These are phyloP conservation scores for Globisporangium nodosum DNA, from an alignment of 352 stramenopile species.

Conservation along the genomic window DNA sequence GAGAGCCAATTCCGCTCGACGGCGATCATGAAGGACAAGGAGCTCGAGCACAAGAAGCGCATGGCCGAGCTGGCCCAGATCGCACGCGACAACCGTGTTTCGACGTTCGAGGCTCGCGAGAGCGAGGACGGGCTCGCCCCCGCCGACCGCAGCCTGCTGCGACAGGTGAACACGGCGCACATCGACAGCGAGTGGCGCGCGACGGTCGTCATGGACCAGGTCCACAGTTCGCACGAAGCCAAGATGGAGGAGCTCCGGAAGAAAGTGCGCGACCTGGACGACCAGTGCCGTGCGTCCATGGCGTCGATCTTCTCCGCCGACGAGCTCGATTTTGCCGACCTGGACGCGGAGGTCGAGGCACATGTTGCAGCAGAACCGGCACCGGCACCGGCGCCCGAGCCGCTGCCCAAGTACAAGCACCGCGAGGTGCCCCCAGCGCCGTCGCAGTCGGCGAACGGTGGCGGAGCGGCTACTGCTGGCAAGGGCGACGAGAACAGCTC, in stretches of 20 bases:
- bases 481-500: constrained; percentile 15
- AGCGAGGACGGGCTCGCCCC: constrained; percentile 4
- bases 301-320: constrained; percentile 41
- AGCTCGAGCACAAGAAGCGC: constrained; percentile 37
- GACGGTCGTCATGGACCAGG: constrained; percentile 39
- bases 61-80: constrained; percentile 58
- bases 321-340: constrained; percentile 39
- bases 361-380: background rate
- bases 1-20: constrained; percentile 22
- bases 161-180: constrained; percentile 9
- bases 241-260: constrained; percentile 41
- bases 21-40: constrained; percentile 31
- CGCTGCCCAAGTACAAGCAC: constrained; percentile 13
- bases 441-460: background rate
- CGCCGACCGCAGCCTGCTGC: background rate
- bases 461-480: background rate
- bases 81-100: constrained; percentile 43
- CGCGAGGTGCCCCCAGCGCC: constrained; percentile 1
- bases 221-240: constrained; percentile 31
- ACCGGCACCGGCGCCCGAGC: background rate
- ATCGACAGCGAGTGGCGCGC: constrained; percentile 31
- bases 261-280: constrained; percentile 38
- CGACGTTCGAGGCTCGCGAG: constrained; percentile 10
- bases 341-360: constrained; percentile 13
- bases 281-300: constrained; percentile 53